Conservation (phyloP, 257 asterid species). For the Penstemon davidsonii region DNA sequence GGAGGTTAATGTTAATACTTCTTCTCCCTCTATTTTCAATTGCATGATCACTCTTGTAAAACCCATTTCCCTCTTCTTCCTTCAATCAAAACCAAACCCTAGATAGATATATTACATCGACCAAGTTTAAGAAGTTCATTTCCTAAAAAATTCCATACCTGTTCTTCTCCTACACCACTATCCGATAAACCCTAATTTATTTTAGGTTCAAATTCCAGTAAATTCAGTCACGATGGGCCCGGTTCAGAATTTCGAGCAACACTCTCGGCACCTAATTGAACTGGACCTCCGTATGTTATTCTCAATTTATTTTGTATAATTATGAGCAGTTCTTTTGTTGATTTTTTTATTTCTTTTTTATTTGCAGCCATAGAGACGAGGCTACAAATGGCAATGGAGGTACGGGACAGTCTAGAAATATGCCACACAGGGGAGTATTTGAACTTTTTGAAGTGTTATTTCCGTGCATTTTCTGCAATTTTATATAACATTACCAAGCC, state of each 20-base stretch:
- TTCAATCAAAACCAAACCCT: too few species aligned
- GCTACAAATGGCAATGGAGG: constrained; percentile 97
- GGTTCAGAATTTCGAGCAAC: constrained; percentile 92
- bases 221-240: constrained; percentile 61
- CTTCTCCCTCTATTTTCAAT: too few species aligned
- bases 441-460: constrained; percentile 85
- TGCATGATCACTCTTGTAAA: too few species aligned
- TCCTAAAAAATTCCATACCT: background rate
- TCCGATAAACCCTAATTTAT: constrained; percentile 25
- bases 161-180: constrained; percentile 17
- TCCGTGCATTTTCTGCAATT: constrained; percentile 84
- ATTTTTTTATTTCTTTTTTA: background rate
- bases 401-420: constrained; percentile 96
- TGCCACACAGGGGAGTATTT: constrained; percentile 99
- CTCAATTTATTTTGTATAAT: constrained; percentile 1
- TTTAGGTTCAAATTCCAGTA: constrained; percentile 12
- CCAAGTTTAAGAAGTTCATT: too few species aligned
- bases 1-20: too few species aligned
- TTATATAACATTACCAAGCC: constrained; percentile 81
- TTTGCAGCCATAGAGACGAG: constrained; percentile 77
- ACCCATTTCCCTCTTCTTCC: too few species aligned
- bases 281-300: constrained; percentile 63
- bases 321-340: background rate
- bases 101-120: too few species aligned
- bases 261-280: constrained; percentile 75